Conservation (phyloP, 2,329 filamentous ascomycete species). For the Calcarisporium arbuscula region DNA sequence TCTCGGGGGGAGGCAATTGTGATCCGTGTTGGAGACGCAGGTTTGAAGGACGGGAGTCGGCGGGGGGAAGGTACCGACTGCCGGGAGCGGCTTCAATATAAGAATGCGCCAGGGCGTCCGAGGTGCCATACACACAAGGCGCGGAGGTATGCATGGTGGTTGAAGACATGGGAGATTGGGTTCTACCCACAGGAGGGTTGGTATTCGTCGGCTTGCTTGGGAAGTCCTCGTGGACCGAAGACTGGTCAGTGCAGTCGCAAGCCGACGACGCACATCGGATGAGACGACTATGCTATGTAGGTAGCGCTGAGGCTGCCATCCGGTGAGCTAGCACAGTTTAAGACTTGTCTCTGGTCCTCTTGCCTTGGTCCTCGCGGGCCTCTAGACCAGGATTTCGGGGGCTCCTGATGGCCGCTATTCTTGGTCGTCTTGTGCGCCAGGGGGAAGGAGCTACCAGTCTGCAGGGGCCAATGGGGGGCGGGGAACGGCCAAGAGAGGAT, state of each 20-base stretch:
- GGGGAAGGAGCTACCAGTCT: too few species aligned
- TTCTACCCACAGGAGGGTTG: conserved; percentile 7
- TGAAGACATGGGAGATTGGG: conserved; percentile 15
- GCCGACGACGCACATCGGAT: background rate
- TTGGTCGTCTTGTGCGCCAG: too few species aligned
- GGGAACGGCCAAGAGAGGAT: too few species aligned
- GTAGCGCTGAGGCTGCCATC: too few species aligned
- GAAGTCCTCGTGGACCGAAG: conserved; percentile 8
- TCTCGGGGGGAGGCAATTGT: conserved; percentile 19
- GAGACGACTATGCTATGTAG: too few species aligned
- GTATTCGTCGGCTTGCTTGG: conserved; percentile 10
- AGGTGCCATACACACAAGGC: conserved; percentile 8
- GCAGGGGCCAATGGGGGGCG: too few species aligned
- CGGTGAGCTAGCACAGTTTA: too few species aligned
- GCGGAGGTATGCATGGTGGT: conserved; percentile 14
- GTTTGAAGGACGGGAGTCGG: conserved; percentile 18
- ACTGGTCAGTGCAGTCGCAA: conserved; percentile 9
- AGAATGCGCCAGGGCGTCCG: conserved; percentile 18
- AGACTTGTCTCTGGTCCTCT: too few species aligned
- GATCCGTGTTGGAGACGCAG: conserved; percentile 19
- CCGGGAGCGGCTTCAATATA: conserved; percentile 16
- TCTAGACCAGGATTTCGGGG: too few species aligned
- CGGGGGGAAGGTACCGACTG: conserved; percentile 11
- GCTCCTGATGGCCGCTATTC: too few species aligned
- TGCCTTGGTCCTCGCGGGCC: too few species aligned